A percentile compares a stretch with the other conserved stretches of the same genome.
Conservation (phyloP, 2,329 filamentous ascomycete genomes). For the Claviceps lovelessii region DNA sequence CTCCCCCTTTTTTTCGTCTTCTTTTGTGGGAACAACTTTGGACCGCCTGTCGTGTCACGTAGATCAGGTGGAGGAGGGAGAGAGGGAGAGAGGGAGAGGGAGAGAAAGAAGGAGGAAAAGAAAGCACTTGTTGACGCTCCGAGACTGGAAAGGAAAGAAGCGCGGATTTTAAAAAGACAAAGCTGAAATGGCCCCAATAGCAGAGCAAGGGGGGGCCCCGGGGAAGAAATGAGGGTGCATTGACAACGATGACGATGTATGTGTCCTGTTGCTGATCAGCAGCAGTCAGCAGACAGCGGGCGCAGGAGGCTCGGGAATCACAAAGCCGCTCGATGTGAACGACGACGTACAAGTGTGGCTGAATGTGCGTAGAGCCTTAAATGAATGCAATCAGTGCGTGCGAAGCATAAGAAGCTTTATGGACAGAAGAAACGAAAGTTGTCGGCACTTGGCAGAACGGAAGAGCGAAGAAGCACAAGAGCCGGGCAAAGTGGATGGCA, state of each 20-base stretch:
- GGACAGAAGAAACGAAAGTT: not conserved
- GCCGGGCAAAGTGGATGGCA: not conserved
- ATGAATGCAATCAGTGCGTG: not conserved
- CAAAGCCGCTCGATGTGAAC: not conserved
- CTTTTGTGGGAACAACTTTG: not conserved
- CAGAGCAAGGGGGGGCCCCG: not conserved
- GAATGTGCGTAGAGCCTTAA: not conserved
- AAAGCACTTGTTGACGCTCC: not conserved
- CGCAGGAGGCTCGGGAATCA: not conserved
- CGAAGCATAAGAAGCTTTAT: not conserved
- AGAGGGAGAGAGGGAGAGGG: too few species aligned
- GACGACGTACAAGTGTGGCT: not conserved
- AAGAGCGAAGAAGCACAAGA: not conserved
- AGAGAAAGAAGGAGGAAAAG: not conserved
- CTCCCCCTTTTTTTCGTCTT: too few species aligned
- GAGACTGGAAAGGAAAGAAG: not conserved
- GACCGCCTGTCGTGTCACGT: not conserved
- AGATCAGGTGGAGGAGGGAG: not conserved
- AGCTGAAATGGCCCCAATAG: not conserved
- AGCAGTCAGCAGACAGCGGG: not conserved
- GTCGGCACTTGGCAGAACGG: not conserved
- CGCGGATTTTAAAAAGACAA: not conserved
- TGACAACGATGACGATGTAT: not conserved
- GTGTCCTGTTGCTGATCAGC: not conserved
- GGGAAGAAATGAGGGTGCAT: not conserved